These are phyloP conservation scores for Jacaranda mimosifolia DNA, from an alignment of 257 asterid genomes.

Conservation along the genomic window DNA sequence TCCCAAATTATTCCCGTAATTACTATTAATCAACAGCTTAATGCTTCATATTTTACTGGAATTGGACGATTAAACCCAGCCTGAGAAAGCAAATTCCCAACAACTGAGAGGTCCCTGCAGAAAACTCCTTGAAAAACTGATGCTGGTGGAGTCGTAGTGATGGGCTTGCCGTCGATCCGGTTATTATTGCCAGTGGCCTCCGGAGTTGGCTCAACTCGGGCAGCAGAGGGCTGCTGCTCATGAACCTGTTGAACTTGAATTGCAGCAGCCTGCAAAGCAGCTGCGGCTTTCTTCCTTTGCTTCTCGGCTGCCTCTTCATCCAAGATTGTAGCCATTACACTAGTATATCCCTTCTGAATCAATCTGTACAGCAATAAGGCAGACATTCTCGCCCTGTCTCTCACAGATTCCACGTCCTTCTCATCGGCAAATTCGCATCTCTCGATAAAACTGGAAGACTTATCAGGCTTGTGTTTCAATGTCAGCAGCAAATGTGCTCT, in stretches of 20 bases:
- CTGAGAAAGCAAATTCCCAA: slow-evolving; percentile 78
- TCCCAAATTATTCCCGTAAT: slow-evolving; percentile 29
- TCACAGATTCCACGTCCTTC: slow-evolving; percentile 68
- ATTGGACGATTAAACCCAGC: slow-evolving; percentile 77
- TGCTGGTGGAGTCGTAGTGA: slow-evolving; percentile 47
- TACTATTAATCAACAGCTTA: slow-evolving; percentile 66
- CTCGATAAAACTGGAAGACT: slow-evolving; percentile 72
- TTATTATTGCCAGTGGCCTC: slow-evolving; percentile 8
- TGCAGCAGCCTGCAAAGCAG: slow-evolving; percentile 51
- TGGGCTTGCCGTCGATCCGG: slow-evolving; percentile 43
- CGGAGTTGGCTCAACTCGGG: slow-evolving; percentile 27
- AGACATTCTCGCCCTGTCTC: slow-evolving; percentile 85
- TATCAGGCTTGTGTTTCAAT: slow-evolving; percentile 90
- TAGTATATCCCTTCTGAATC: slow-evolving; percentile 87
- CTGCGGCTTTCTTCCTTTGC: slow-evolving; percentile 68
- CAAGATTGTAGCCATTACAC: slow-evolving; percentile 62
- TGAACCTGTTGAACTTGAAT: slow-evolving; percentile 48
- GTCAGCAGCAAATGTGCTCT: slow-evolving; percentile 86
- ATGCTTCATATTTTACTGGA: slow-evolving; percentile 81
- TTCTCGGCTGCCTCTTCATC: slow-evolving; percentile 81
- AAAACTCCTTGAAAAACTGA: slow-evolving; percentile 84
- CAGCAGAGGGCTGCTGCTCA: slow-evolving; percentile 10
- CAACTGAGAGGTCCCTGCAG: slow-evolving; percentile 86
- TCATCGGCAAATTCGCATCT: slow-evolving; percentile 87
- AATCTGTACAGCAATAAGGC: slow-evolving; percentile 77